These are phyloP conservation scores for Stylosanthes scabra DNA, from an alignment of 331 rosid species.

Conservation along the genomic window DNA sequence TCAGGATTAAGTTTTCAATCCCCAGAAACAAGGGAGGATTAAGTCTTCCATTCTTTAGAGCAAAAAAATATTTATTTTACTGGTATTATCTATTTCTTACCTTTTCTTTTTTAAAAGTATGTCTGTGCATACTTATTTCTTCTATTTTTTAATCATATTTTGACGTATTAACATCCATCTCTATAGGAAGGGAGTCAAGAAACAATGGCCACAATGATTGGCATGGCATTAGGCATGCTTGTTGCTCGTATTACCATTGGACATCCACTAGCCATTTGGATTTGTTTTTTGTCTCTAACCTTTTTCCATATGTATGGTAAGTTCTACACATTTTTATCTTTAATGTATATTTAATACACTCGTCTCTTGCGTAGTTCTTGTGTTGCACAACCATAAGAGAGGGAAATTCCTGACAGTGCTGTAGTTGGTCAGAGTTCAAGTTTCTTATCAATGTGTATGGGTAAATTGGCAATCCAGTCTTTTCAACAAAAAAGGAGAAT, in stretches of 20 bases:
- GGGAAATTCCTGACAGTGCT: conserved; percentile 1
- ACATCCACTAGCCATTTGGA: conserved; percentile 80
- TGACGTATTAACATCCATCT: conserved; percentile 6
- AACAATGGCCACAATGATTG: conserved; percentile 87
- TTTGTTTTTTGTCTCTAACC: conserved; percentile 81
- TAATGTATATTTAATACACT: too few species aligned
- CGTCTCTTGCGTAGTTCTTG: not conserved
- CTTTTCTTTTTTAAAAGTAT: too few species aligned
- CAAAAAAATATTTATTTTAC: too few species aligned
- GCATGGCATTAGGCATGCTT: conserved; percentile 91
- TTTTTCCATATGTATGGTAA: conserved; percentile 88
- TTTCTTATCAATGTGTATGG: conserved; percentile 14
- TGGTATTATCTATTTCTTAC: not conserved
- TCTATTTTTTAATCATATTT: too few species aligned
- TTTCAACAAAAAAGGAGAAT: not conserved
- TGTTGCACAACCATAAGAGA: not conserved
- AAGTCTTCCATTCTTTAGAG: not conserved
- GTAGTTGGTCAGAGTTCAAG: not conserved
- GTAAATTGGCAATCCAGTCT: conserved; percentile 15
- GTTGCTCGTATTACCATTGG: conserved; percentile 79
- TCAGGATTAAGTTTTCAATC: not conserved
- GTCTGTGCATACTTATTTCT: too few species aligned
- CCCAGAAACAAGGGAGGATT: not conserved
- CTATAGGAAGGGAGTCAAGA: conserved; percentile 94
- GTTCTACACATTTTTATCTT: conserved; percentile 19